Conservation (phyloP, 2,329 filamentous ascomycete species). For the Aspergillus sp. region DNA sequence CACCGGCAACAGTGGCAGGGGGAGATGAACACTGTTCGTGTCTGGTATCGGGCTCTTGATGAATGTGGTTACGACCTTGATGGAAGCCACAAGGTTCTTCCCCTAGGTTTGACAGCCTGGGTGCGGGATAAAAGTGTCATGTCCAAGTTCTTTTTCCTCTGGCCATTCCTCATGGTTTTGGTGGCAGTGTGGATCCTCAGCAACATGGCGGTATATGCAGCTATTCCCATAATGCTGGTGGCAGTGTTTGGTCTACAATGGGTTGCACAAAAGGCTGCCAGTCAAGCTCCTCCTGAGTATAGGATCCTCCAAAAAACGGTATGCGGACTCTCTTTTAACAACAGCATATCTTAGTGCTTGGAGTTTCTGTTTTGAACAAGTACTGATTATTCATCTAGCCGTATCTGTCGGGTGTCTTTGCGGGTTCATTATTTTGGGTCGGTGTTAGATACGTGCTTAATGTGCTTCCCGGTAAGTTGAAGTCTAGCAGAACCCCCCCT, state of each 20-base stretch:
- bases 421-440: slow-evolving; percentile 76
- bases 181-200: slow-evolving; percentile 67
- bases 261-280: slow-evolving; percentile 70
- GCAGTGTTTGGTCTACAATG: slow-evolving; percentile 67
- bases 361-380: not conserved
- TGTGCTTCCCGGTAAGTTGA: slow-evolving; percentile 63
- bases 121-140: slow-evolving; percentile 73
- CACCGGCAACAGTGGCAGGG: slow-evolving; percentile 76
- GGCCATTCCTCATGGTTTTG: slow-evolving; percentile 75
- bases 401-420: slow-evolving; percentile 90
- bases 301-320: slow-evolving; percentile 85
- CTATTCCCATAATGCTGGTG: slow-evolving; percentile 65
- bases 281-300: slow-evolving; percentile 83
- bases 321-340: slow-evolving; percentile 28
- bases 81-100: slow-evolving; percentile 63
- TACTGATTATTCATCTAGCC: slow-evolving; percentile 51
- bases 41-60: slow-evolving; percentile 77
- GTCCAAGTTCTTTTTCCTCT: slow-evolving; percentile 82
- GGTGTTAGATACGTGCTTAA: slow-evolving; percentile 70
- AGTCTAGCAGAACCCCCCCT: not conserved
- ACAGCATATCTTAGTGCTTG: not conserved
- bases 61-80: slow-evolving; percentile 81
- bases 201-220: slow-evolving; percentile 67
- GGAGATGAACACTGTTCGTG: slow-evolving; percentile 79
- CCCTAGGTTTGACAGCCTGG: slow-evolving; percentile 70